Evolutionary conservation across 179 eudicot genomes (phyloP), one percentile per base, ranked within the genome.

Genomic region (Camellia oleifera): DNA sequence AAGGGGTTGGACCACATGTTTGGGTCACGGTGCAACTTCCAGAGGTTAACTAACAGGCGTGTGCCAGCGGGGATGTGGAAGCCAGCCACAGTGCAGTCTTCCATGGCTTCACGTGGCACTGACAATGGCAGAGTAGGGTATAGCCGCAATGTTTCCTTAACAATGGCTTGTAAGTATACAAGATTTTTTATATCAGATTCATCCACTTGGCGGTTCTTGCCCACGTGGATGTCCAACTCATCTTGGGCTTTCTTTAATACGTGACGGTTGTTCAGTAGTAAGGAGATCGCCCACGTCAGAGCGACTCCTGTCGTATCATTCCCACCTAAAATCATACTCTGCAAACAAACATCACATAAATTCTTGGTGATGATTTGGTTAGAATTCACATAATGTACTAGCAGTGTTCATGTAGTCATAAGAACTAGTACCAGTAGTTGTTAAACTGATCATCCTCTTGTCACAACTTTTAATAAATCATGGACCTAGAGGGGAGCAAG

Each of bases 281-380:
- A 72, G 4, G 83, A 69, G 12, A 82, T 11, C 42, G 82, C 75
- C 87, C 87, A 81, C n/a, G 80, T 81, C 40, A 84, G 61, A 3
- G 79, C 56, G 15, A 20, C 62, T 12, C 79, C 11, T 2, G 74
- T 74, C 23, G 87, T 79, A 9, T 79, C 84, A 8, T 48, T 32
- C 6, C 84, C 87, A 42, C 82, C 87, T 15, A 72, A 23, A n/a
- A 72, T 53, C 76, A 72, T 48, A 72, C 76, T 53, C 76, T 72
- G 76, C 57, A 72, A 46, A 7, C 15, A 42, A 4, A 40, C 17
- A 65, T 17, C 40, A 32, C 40, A 32, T 32, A 32, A 32, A 32
- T 32, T 32, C 40, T 32, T 32, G 40, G 40, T 32, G 40, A 32
- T 32, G 1, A 32, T 32, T 32, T 32, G 40, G 40, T 32, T 32